These are phyloP conservation scores for Stagonosporopsis tanaceti DNA, from an alignment of 2,329 filamentous ascomycete species.

Conservation along the genomic window DNA sequence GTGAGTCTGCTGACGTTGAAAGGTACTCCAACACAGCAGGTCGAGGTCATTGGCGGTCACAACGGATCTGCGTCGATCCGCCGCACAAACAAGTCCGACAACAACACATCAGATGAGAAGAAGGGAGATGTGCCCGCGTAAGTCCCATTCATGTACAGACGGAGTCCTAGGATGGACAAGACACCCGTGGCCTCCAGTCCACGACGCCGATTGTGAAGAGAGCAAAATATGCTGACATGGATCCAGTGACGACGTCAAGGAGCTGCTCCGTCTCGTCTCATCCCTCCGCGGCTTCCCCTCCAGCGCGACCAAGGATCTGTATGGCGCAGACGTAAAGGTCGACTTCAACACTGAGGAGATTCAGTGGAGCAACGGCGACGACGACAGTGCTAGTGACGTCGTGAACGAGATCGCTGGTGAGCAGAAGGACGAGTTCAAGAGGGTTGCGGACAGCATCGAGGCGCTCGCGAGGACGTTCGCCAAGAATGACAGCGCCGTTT, in stretches of 20 bases:
- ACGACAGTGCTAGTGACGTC: slow-evolving; percentile 44
- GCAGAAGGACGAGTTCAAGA: slow-evolving; percentile 55
- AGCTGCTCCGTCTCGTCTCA: slow-evolving; percentile 50
- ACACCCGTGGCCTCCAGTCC: neutral
- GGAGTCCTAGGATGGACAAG: too few species aligned
- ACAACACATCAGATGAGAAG: slow-evolving; percentile 40
- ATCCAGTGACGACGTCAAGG: slow-evolving; percentile 49
- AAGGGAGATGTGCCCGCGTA: slow-evolving; percentile 48
- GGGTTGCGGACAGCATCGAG: slow-evolving; percentile 53
- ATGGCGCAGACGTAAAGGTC: slow-evolving; percentile 49
- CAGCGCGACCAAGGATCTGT: slow-evolving; percentile 50
- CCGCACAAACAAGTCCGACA: slow-evolving; percentile 42
- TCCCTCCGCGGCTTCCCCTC: slow-evolving; percentile 53
- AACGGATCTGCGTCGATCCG: slow-evolving; percentile 51
- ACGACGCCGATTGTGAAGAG: too few species aligned
- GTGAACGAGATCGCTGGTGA: slow-evolving; percentile 48
- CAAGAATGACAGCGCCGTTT: slow-evolving; percentile 51
- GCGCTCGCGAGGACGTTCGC: slow-evolving; percentile 52
- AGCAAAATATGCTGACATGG: neutral
- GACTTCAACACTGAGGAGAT: slow-evolving; percentile 55
- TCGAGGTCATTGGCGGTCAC: slow-evolving; percentile 53
- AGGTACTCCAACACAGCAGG: slow-evolving; percentile 36
- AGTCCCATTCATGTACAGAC: neutral
- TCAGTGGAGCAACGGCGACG: slow-evolving; percentile 53
- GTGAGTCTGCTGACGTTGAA: neutral